These are phyloP conservation scores for Podospora pseudoanserina DNA, from an alignment of 495 filamentous ascomycete genomes.

Conservation along the genomic window DNA sequence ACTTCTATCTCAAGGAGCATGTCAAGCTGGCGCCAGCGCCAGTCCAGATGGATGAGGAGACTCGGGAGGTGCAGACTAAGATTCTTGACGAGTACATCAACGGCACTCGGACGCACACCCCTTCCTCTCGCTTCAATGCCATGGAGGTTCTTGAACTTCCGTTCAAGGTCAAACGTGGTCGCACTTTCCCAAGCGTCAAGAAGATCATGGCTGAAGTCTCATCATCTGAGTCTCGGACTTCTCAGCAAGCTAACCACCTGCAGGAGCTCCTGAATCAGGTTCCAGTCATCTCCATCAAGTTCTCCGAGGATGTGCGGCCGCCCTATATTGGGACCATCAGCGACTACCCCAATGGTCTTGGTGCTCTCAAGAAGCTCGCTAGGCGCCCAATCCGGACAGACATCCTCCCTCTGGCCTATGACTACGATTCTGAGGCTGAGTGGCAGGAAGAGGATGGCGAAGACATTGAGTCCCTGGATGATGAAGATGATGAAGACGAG, in stretches of 20 bases:
- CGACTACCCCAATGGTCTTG: slow-evolving; percentile 43
- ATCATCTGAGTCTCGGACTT: slow-evolving; percentile 43
- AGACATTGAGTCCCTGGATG: slow-evolving; percentile 58
- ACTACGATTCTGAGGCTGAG: slow-evolving; percentile 95
- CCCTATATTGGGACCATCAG: slow-evolving; percentile 87
- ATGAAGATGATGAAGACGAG: slow-evolving; percentile 69
- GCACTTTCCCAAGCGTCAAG: slow-evolving; percentile 51
- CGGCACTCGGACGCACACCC: slow-evolving; percentile 31
- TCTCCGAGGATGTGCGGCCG: slow-evolving; percentile 83
- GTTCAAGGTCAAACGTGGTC: slow-evolving; percentile 51
- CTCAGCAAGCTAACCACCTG: slow-evolving; percentile 40
- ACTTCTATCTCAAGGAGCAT: slow-evolving; percentile 70
- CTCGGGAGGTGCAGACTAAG: slow-evolving; percentile 48
- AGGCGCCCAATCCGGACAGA: slow-evolving; percentile 63
- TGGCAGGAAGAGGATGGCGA: slow-evolving; percentile 67
- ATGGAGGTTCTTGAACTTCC: slow-evolving; percentile 60
- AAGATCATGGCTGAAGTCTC: slow-evolving; percentile 57
- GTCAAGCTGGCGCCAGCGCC: slow-evolving; percentile 55
- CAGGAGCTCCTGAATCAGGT: slow-evolving; percentile 57
- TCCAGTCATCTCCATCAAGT: slow-evolving; percentile 74
- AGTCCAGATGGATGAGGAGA: slow-evolving; percentile 55
- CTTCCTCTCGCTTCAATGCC: slow-evolving; percentile 45
- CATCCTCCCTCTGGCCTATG: slow-evolving; percentile 75
- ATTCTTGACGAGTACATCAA: slow-evolving; percentile 45
- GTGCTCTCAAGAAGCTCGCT: slow-evolving; percentile 54